Evolutionary conservation across 345 rosid genomes (phyloP), one percentile per base, ranked within the genome.

Genomic region (Eucalyptus erythrocorys): DNA sequence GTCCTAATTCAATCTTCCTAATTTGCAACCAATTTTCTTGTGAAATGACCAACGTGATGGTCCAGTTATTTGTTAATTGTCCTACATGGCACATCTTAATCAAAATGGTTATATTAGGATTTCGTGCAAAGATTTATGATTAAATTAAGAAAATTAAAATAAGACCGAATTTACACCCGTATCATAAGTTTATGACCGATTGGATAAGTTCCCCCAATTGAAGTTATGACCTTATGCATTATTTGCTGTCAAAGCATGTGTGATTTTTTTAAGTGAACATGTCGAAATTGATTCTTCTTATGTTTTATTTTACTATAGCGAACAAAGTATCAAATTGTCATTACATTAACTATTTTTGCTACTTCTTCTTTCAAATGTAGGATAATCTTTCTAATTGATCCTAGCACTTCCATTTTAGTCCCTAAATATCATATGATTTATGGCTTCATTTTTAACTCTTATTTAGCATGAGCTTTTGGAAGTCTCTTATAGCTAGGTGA

Each of bases 181-280:
- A 37, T 10, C 2, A 37, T 76, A 10, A 6, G 26, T 37, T 76
- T 21, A 37, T 10, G 45, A 21, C 5, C 6, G 0, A 76, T 21
- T 76, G 27, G 27, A 37, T 22, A 19, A 3, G 24, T 37, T 76
- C 3, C 45, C 4, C 14, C 5, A 0, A 3, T 0, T 10, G 8
- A 76, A 76, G 26, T 37, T 37, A 76, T 76, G 47, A 76, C 42
- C 27, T 71, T 76, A 10, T 7, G 82, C 14, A 37, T 37, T 19
- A 10, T 76, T 64, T 64, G 76, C 5, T n/a, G 1, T n/a, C 1
- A 3, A 76, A 76, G 14, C 45, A 37, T 21, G 13, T 19, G 14
- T 6, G 82, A 5, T 76, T 37, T 10, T 71, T 37, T 19, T 37
- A 19, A 61, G 27, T 76, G 27, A 37, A 76, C 4, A 24, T 2